A percentile compares a stretch with the other conserved stretches of the same genome.
These are phyloP conservation scores for Salvia rosmarinus DNA, from an alignment of 257 asterid genomes.

Conservation along the genomic window DNA sequence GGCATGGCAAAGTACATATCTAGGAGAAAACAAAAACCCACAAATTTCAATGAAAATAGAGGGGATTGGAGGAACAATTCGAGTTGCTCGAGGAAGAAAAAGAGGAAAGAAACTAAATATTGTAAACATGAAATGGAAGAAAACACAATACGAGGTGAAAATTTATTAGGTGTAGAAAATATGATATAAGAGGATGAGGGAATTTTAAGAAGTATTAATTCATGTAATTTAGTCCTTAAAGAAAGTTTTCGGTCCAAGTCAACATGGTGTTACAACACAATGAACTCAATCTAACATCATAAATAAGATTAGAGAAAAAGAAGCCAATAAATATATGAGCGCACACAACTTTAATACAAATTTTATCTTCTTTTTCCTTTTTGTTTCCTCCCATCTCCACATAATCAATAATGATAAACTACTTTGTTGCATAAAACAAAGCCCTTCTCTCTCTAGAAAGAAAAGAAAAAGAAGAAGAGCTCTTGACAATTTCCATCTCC, in stretches of 20 bases:
- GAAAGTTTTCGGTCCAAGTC: conserved; percentile 36
- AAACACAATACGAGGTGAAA: too few relatives aligned
- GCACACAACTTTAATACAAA: conserved; percentile 28
- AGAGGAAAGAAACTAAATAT: conserved; percentile 35
- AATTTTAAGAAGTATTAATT: background rate
- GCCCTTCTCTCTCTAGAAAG: conserved; percentile 20
- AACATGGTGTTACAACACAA: conserved; percentile 49
- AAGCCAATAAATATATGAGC: background rate
- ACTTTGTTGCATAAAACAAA: conserved; percentile 37
- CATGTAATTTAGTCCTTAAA: background rate
- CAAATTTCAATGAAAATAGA: conserved; percentile 63
- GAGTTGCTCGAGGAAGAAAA: conserved; percentile 93
- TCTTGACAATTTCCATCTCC: conserved; percentile 55
- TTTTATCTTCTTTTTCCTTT: conserved; percentile 34
- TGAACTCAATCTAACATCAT: conserved; percentile 58
- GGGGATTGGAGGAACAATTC: conserved; percentile 61
- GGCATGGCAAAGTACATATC: conserved; percentile 39
- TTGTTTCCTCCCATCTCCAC: conserved; percentile 46
- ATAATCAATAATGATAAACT: conserved; percentile 37
- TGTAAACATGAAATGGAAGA: too few relatives aligned
- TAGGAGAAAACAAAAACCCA: conserved; percentile 66
- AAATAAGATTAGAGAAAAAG: conserved; percentile 29
- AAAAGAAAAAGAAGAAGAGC: conserved; percentile 38
- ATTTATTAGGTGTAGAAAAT: background rate
- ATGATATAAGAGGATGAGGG: background rate